Percentiles rank a stretch among this genome's conserved stretches.
Conservation (phyloP, 164 flowering plant species). For the Malania oleifera region DNA sequence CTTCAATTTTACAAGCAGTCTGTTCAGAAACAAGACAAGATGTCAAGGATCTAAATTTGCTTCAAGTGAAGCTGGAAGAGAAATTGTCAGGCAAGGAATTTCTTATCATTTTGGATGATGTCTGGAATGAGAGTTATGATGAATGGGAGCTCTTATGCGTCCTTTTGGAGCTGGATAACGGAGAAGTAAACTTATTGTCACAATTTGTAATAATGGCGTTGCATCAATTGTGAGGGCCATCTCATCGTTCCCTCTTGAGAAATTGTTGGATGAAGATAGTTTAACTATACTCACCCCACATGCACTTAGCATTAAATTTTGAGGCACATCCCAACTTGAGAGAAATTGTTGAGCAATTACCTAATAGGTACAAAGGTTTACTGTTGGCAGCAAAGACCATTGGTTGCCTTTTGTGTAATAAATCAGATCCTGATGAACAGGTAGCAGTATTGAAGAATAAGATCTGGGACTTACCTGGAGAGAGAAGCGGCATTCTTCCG, state of each 20-base stretch:
- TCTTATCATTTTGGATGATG: conserved; percentile 24
- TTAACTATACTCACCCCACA: conserved; percentile 21
- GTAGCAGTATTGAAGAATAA: conserved; percentile 11
- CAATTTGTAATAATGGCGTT: conserved; percentile 24
- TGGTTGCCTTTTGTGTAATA: conserved; percentile 17
- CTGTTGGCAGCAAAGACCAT: conserved; percentile 27
- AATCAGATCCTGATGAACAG: conserved; percentile 15
- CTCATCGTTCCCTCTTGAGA: neutral
- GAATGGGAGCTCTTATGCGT: conserved; percentile 18
- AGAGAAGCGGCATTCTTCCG: conserved; percentile 7
- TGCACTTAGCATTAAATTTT: conserved; percentile 12
- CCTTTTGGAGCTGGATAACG: conserved; percentile 16
- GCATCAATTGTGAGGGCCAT: conserved; percentile 10
- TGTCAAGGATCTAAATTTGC: too few relatives aligned
- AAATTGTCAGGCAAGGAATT: neutral
- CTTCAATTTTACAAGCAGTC: neutral
- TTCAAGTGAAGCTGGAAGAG: neutral
- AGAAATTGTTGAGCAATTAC: conserved; percentile 19
- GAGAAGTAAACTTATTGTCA: conserved; percentile 28
- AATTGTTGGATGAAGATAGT: conserved; percentile 19
- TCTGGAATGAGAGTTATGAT: conserved; percentile 14
- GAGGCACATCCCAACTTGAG: neutral
- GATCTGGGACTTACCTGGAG: conserved; percentile 13
- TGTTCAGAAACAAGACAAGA: too few relatives aligned
- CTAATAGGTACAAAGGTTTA: conserved; percentile 26